Evolutionary conservation across 2,329 filamentous ascomycete species (phyloP), one percentile per base, ranked within the genome.

Genomic region (Xylaria sp.): DNA sequence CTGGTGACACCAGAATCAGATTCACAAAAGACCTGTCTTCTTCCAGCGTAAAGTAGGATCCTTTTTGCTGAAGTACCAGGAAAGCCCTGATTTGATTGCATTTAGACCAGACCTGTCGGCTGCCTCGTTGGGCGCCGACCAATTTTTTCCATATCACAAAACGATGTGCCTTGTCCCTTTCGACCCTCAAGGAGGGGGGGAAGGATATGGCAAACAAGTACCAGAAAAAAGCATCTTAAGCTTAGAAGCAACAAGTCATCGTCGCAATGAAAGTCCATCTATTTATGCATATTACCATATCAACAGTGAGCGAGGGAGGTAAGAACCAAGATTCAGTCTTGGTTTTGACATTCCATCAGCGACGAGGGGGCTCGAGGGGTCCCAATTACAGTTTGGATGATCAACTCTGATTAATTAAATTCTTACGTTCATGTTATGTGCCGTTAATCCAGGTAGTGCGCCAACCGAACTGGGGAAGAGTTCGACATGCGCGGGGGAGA

Each of bases 321-420:
- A 20, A 4, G n/a, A 39, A 56, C 12, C 31, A 54, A 15, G 39
- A 2, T 1, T n/a, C 20, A 12, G 1, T 20, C 39, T n/a, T 12
- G n/a, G 10, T 39, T 12, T 23, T 12, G 9, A 36, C 18, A 12
- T 31, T 9, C 18, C 10, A 56, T 3, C n/a, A 20, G 18, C 1
- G 5, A 31, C 3, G 15, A n/a, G 52, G 4, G 2, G n/a, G 18
- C n/a, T 13, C 10, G 13, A 43, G 18, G 13, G 12, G 31, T 12
- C 33, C 25, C 28, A 39, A 60, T 25, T 2, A 39, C 13, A 4
- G 36, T 31, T n/a, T 3, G 36, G n/a, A 10, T 59, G 39, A 67
- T 67, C 54, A 31, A n/a, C 33, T 41, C 59, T 64, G 39, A 59
- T 60, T 56, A 43, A 67, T 67, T 67, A 64, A 4, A 18, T 33